Base-by-base conservation (phyloP, 768 basidiomycete genomes). In the Tephrocybe sp. region DNA sequence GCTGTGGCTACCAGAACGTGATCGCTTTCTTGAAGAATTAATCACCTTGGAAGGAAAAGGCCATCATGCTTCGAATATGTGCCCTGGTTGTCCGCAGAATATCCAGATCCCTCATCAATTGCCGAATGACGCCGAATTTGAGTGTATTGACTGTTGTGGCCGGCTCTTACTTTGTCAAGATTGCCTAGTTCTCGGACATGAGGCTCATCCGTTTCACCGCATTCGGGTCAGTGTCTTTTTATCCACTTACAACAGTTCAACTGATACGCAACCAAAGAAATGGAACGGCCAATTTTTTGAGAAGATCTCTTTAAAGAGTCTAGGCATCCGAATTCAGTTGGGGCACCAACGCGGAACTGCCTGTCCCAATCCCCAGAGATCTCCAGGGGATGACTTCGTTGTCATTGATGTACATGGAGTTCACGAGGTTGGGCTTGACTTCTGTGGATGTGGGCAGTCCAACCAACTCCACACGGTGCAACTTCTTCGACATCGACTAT, bases 371-470 rank as follows among this genome's bases (percentile, higher is more conserved):
- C 61, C 60, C 0, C 4, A 40, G 10, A 23, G 38, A 0, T 43
- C 54, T 3, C 24, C 39, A 10, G 48, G 51, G 30, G 42, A 64
- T 19, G 51, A 60, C 19, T 71, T 70, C 45, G 54, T 64, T 4
- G 49, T 73, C 15, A 48, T 73, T 41, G 54, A 68, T 44, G 51
- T 40, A 0, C 57, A 60, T 45, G 67, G 67, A 0, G 59, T 73
- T 12, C 69, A 71, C 39, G 27, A 54, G 1, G 61, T 70, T 1
- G 47, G 33, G 5, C 31, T 71, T 2, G 56, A 62, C 47, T 71
- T 61, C 49, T 73, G 71, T 47, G 53, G 53, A 2, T 73, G 71
- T 50, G 50, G 39, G 4, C 18, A 4, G 37, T 19, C 37, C 12
- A 38, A 7, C 37, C 37, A 38, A 15, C 13, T 34, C 13, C 33